Evolutionary conservation across 257 asterid genomes (phyloP).

Genomic region (Nicotiana benthamiana): DNA sequence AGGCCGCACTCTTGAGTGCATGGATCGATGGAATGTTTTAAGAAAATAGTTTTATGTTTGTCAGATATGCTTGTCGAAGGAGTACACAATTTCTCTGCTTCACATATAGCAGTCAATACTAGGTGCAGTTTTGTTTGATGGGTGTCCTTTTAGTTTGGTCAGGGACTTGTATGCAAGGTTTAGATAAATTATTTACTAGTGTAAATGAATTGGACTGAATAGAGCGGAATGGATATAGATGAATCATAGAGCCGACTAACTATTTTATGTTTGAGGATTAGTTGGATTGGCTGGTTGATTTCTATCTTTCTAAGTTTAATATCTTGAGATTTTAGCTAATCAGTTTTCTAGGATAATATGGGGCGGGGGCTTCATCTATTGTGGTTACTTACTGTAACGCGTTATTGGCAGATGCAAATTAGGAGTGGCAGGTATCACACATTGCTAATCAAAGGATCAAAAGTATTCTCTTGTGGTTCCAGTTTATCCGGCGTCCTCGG

Average conservation of each 20-base stretch:
- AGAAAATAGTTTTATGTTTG: neutral
- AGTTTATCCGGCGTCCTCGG: conserved; percentile 90
- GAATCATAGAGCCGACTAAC: neutral
- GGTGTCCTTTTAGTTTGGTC: neutral
- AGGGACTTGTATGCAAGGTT: neutral
- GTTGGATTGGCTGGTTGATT: neutral
- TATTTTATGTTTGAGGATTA: neutral
- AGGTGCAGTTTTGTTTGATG: neutral
- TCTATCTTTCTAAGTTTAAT: neutral
- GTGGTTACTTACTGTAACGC: conserved; percentile 17
- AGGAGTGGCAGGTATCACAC: conserved; percentile 82
- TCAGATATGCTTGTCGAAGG: neutral
- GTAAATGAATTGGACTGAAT: neutral
- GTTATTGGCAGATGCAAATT: conserved; percentile 68
- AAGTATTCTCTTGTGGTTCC: conserved; percentile 78
- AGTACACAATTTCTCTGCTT: neutral
- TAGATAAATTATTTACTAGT: neutral
- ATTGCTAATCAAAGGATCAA: conserved; percentile 52
- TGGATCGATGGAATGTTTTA: neutral
- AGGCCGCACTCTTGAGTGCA: too few relatives aligned
- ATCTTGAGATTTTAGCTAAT: neutral
- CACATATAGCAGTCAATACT: neutral
- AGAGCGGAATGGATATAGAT: neutral
- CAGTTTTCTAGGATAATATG: neutral
- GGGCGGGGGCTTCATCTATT: neutral